phyloP scores from a whole-genome alignment of 2,329 filamentous ascomycete genomes.

The Fusarium abutilonis region DNA sequence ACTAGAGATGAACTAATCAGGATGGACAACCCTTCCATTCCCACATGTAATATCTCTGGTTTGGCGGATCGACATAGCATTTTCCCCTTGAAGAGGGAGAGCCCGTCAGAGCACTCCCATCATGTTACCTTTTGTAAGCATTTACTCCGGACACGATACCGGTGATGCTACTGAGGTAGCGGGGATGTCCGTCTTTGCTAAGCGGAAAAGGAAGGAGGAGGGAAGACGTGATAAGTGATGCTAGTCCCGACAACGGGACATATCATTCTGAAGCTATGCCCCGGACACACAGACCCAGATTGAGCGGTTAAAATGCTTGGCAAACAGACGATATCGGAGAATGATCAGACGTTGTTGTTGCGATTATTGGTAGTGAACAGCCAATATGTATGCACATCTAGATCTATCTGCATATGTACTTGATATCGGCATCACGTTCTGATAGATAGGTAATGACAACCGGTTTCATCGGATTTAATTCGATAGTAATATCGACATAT shows the following conservation, averaged over 20 bases:
- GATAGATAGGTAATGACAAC: background rate
- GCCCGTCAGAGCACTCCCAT: background rate
- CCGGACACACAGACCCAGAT: background rate
- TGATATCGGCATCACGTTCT: background rate
- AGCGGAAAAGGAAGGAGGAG: slow-evolving; percentile 23
- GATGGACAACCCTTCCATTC: slow-evolving; percentile 5
- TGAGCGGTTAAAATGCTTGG: background rate
- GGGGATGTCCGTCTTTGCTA: slow-evolving; percentile 17
- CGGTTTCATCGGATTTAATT: background rate
- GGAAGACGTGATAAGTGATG: slow-evolving; percentile 10
- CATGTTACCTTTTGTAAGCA: slow-evolving; percentile 14
- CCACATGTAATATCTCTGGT: background rate
- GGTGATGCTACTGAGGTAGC: slow-evolving; percentile 7
- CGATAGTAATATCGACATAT: background rate
- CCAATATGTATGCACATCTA: background rate
- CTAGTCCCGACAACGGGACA: slow-evolving; percentile 2
- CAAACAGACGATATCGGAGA: background rate
- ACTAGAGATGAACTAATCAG: slow-evolving; percentile 10
- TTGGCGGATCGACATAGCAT: slow-evolving; percentile 13
- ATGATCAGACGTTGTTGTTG: background rate
- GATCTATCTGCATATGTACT: background rate
- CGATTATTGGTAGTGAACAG: background rate
- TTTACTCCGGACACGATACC: slow-evolving; percentile 15
- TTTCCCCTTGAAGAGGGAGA: slow-evolving; percentile 1
- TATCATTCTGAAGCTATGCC: slow-evolving; percentile 12